Evolutionary conservation across 345 rosid species (phyloP), one percentile per base, ranked within the genome.

Genomic region (Orychophragmus violaceus): DNA sequence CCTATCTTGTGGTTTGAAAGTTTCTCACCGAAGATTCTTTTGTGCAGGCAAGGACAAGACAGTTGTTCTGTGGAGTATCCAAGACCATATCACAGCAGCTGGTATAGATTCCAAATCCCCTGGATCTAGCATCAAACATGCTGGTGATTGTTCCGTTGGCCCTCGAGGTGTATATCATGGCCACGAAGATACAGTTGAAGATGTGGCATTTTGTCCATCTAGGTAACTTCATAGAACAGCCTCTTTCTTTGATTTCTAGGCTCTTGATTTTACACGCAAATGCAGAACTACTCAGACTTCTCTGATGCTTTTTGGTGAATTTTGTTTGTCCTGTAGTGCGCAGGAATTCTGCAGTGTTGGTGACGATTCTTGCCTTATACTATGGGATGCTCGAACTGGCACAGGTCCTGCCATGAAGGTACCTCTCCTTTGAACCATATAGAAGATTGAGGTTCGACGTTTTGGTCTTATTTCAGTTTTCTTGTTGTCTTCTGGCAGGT

Each of bases 331-430:
- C 62, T 83, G 76, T 64, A 93, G 94, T 81, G 94, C 81, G 0
- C 97, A 84, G 77, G 98, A 90, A 70, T 93, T 93, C 64, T 86
- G 96, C 77, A 93, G 98, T 39, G 98, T 93, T 24, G 97, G 96
- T 70, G 97, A 90, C 64, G 98, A 93, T 78, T 86, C 96, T 68
- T 90, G 98, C 82, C 98, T 90, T 64, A 90, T 93, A 62, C 63
- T 93, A 16, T 93, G 98, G 98, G 97, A 90, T 88, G 93, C 91
- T 14, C 90, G 98, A 59, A 76, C 70, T 77, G 94, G 94, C 52
- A 64, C 84, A 16, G 59, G 77, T 69, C 98, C 97, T 19, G 72
- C 74, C 66, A 62, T 82, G 37, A 93, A 93, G 97, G 97, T 90
- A 16, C 22, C 17, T 60, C 14, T 6, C 27, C 32, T 52, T 30